Conservation (phyloP, 2,329 filamentous ascomycete species). For the Penicillium nordicum region DNA sequence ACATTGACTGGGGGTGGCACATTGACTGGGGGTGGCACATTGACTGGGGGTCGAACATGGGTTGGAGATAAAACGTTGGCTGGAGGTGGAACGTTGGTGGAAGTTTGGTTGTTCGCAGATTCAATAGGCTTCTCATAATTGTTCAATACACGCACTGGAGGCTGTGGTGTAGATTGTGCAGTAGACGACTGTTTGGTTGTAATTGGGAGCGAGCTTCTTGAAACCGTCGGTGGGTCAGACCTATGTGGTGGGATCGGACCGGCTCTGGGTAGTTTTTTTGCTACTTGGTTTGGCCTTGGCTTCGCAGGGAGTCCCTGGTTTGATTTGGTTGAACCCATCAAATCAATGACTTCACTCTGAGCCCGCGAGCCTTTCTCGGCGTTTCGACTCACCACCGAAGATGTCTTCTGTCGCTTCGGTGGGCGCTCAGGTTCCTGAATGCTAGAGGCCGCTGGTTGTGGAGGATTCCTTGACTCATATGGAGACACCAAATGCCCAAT, state of each 20-base stretch:
- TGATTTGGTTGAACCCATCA: constrained; percentile 19
- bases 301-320: background rate
- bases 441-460: constrained; percentile 7
- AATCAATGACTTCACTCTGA: constrained; percentile 20
- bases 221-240: background rate
- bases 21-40: background rate
- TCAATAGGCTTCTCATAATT: background rate
- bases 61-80: background rate
- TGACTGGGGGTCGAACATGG: too few relatives aligned
- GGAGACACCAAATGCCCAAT: constrained; percentile 66
- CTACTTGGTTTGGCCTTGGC: background rate
- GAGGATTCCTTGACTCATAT: constrained; percentile 50
- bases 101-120: background rate
- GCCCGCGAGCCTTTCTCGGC: constrained; percentile 4
- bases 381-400: constrained; percentile 13
- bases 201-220: background rate
- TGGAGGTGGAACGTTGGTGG: background rate
- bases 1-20: background rate
- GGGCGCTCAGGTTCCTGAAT: constrained; percentile 25
- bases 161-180: background rate
- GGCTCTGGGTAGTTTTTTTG: background rate
- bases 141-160: background rate
- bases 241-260: background rate
- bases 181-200: background rate
- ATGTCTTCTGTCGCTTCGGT: constrained; percentile 33